Evolutionary conservation across 2,329 filamentous ascomycete species (phyloP), one percentile per base, ranked within the genome.

Genomic region (Xylariaceae sp.): DNA sequence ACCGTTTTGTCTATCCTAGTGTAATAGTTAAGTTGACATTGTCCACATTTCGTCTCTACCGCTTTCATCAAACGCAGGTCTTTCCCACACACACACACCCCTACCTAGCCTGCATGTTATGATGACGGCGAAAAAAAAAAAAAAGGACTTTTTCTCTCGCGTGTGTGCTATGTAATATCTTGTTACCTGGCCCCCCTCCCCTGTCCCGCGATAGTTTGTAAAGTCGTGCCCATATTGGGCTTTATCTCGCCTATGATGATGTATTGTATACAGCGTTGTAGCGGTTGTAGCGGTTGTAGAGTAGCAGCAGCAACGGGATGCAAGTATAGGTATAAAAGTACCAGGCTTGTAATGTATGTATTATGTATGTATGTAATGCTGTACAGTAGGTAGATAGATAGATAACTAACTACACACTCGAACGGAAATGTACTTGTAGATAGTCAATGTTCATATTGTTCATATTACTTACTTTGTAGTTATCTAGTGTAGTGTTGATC

Each of bases 41-140:
- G 35, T 37, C 46, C 41, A 49, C 49, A 46, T 19, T 19, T 19
- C 19, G 19, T 19, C 50, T 57, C 35, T 50, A 51, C 41, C 45
- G 41, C 54, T 19, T 51, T 42, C 45, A 51, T 32, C 52, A 46
- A 54, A 54, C 54, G 51, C 51, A 54, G 43, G 54, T 19, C 19
- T 19, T 19, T 19, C 19, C 19, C 19, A 19, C 19, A 19, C 19
- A 19, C 19, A 19, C 19, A 19, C 19, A 19, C 19, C 1, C 19
- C 19, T 19, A 19, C 44, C 50, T 55, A 37, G 50, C 52, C 57
- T 55, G 51, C 55, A 57, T 58, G 46, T 57, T 55, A 43, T 57
- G 47, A 51, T 57, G 57, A 57, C 55, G 58, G 57, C 19, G 19
- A 19, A 19, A 19, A 19, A 19, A 19, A 19, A 19, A 19, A 19